A percentile compares a stretch with the other conserved stretches of the same genome.
Evolutionary conservation across 495 filamentous ascomycete genomes (phyloP).

Genomic region (Penicillium pulvis): DNA sequence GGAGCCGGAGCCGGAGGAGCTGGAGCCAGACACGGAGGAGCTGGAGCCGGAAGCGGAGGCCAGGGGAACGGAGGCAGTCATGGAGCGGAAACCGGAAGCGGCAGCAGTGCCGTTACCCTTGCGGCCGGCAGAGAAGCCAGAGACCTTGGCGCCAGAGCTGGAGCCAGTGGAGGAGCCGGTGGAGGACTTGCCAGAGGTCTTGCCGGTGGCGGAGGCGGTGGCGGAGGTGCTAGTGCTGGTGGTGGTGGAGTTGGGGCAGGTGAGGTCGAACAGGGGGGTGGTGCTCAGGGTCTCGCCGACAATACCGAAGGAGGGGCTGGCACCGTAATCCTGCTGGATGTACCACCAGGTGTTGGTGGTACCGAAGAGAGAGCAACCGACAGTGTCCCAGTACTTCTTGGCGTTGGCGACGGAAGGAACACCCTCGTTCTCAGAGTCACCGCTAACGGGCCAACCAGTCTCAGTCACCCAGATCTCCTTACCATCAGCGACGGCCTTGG

Average conservation of each 20-base stretch:
- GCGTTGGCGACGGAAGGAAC: conserved; percentile 69
- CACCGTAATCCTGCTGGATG: conserved; percentile 65
- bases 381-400: conserved; percentile 75
- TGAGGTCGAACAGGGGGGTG: conserved; percentile 65
- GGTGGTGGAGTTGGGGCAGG: conserved; percentile 46
- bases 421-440: conserved; percentile 59
- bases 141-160: conserved; percentile 13
- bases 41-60: conserved; percentile 11
- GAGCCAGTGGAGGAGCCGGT: conserved; percentile 1
- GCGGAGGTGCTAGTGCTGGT: conserved; percentile 26
- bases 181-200: not conserved
- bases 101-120: conserved; percentile 12
- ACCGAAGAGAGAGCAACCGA: conserved; percentile 73
- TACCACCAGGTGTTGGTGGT: conserved; percentile 74
- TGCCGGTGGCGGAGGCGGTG: conserved; percentile 9
- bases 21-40: conserved; percentile 25
- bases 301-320: conserved; percentile 72
- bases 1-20: conserved; percentile 19
- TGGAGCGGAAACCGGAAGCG: conserved; percentile 25
- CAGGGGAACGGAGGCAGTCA: conserved; percentile 17
- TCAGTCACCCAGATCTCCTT: conserved; percentile 89
- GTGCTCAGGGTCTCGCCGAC: conserved; percentile 54
- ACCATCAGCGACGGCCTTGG: conserved; percentile 56
- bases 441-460: conserved; percentile 83
- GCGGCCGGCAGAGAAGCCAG: conserved; percentile 3